Base-by-base conservation (phyloP, 1,284 basidiomycete genomes). In the Cryptococcus maquisensis region DNA sequence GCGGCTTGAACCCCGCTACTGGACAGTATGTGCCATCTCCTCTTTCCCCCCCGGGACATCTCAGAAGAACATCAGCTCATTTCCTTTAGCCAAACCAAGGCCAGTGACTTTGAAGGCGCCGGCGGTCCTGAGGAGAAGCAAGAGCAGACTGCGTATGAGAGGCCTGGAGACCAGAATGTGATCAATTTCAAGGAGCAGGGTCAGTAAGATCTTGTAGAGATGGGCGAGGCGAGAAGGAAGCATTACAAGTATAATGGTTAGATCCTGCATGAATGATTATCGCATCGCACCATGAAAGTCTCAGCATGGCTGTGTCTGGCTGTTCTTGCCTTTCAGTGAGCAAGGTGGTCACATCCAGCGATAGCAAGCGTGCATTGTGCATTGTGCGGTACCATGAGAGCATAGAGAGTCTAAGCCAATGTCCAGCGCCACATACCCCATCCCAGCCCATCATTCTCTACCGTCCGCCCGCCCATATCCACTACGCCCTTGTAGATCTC, bases 361-460 rank as follows among this genome's bases (percentile, higher is more conserved):
- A n/a, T n/a, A n/a, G n/a, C n/a, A n/a, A n/a, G n/a, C n/a, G n/a
- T n/a, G n/a, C n/a, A n/a, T n/a, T n/a, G n/a, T n/a, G n/a, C n/a
- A n/a, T n/a, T n/a, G n/a, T 32, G 28, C 4, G 28, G 28, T 2
- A 10, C 6, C 10, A 2, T 32, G 28, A 32, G 10, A 10, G 28
- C 6, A 32, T 6, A 32, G 28, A 6, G 10, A 32, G 10, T 32
- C 28, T n/a, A 26, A 15, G 47, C 21, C 37, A 26, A 21, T 16
- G 24, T 51, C 69, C 74, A 76, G 47, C 64, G 60, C 64, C 67
- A 73, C 62, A 74, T 72, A 12, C 68, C 72, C 75, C 75, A 77
- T 3, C 75, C 74, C 23, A 76, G 51, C 10, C 64, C 56, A 10
- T 63, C 67, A 40, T 65, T 64, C 3, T 60, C 35, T 16, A 42